Evolutionary conservation across 2,329 filamentous ascomycete species (phyloP), one percentile per base, ranked within the genome.

Genomic region (Talaromyces albobiverticillius): DNA sequence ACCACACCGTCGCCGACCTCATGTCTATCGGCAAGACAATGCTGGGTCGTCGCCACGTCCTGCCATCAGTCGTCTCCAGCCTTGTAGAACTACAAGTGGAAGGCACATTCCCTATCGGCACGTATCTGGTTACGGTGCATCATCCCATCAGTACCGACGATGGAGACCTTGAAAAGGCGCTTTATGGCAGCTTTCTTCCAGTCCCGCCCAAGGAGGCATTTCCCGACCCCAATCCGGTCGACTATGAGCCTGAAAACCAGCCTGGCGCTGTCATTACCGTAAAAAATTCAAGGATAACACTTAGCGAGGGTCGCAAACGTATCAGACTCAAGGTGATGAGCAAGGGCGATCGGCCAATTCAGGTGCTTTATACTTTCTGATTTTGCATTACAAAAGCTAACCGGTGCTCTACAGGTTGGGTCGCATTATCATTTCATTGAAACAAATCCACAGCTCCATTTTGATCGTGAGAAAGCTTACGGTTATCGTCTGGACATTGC

Each of bases 401-500:
- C 16, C 31, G 11, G 14, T n/a, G n/a, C n/a, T n/a, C 2, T 41
- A 10, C 23, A 85, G 82, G 80, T 89, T 56, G 93, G 93, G 29
- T 95, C 90, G 29, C 93, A 97, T 73, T 97, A 96, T 71, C 93
- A 96, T 73, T 95, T 97, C 69, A 84, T 95, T 66, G 93, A 97
- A 76, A 88, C 86, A n/a, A 97, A 97, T 71, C 89, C 91, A 0
- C 84, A 89, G 69, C 81, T 97, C 48, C 83, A 89, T 58, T 97
- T 97, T 69, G 93, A 97, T 72, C 89, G 93, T 23, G 76, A 83
- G 47, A 84, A 83, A 61, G 84, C 91, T 1, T 94, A 94, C 65
- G 93, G 93, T 5, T 95, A 84, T 73, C 83, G 91, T 10, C 80
- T 97, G 13, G 92, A 97, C 66, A 94, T 97, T 55, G 79, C 93